Evolutionary conservation across 2,329 filamentous ascomycete species (phyloP), one percentile per base, ranked within the genome.

Genomic region (Zarea fungicola): DNA sequence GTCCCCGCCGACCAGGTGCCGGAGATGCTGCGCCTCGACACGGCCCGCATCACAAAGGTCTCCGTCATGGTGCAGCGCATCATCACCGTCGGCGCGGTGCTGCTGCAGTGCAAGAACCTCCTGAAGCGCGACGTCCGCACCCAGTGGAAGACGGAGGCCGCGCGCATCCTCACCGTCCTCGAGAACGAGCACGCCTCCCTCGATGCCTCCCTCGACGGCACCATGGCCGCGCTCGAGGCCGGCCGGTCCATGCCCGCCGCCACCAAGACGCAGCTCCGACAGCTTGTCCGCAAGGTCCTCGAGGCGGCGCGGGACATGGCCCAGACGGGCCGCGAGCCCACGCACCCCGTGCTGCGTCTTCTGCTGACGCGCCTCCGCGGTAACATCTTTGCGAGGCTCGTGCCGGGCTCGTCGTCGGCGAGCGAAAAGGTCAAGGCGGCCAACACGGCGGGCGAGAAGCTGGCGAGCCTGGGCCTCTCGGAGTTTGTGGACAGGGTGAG

Each of bases 21-120:
- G 1, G 88, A 92, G 61, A 91, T 88, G 52, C 76, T 93, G 18
- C 73, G 74, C 13, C 76, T 92, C 1, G 88, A 93, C 57, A 63
- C 73, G 34, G 77, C 75, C 46, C 84, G 87, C 14, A 78, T 89
- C 35, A 65, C 57, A 31, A 55, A 67, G 28, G 60, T 72, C 9
- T 71, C 69, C 0, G 60, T 54, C 18, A 66, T 58, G 55, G 59
- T 69, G 0, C 67, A 68, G 39, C 78, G 81, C 37, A 84, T 92
- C 57, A 79, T 87, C 19, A 86, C 85, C 1, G 79, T 85, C 4
- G 86, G 85, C 1, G 84, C 87, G 0, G 84, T 92, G 41, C 71
- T 91, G 23, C 70, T 92, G 13, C 89, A 89, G 44, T 85, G 84
- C 65, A 93, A 93, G 71, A 92, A 90, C 57, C 73, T 92, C 7